These are phyloP conservation scores for Neocucurbitaria cava DNA, from an alignment of 2,329 filamentous ascomycete species.

Conservation along the genomic window DNA sequence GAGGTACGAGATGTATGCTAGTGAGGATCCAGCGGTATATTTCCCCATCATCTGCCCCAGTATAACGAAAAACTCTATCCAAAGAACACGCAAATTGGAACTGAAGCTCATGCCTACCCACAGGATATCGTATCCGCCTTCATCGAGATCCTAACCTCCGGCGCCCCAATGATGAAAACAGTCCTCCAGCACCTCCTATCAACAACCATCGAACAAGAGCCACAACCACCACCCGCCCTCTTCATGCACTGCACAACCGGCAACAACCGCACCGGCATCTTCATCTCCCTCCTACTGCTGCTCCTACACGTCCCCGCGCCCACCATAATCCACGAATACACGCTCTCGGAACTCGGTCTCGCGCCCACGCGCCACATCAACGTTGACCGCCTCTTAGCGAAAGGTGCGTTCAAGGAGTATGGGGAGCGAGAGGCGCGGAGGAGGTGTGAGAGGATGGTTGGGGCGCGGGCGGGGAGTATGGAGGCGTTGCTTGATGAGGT, in stretches of 20 bases:
- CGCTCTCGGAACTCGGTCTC: constrained; percentile 66
- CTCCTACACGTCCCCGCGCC: constrained; percentile 67
- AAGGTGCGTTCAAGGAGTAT: constrained; percentile 52
- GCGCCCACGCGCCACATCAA: constrained; percentile 32
- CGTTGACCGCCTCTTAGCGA: constrained; percentile 58
- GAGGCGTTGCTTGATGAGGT: constrained; percentile 25
- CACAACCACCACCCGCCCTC: constrained; percentile 52
- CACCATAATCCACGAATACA: constrained; percentile 67
- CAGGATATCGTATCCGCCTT: constrained; percentile 69
- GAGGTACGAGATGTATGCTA: constrained; percentile 65
- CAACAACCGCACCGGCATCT: constrained; percentile 75
- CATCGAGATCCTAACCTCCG: constrained; percentile 64
- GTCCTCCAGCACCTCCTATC: constrained; percentile 66
- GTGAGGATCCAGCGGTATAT: constrained; percentile 58
- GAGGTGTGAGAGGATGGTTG: constrained; percentile 43
- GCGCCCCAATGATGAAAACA: constrained; percentile 59
- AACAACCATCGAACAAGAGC: background rate
- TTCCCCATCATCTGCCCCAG: no score
- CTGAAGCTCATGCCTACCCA: background rate
- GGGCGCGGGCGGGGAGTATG: constrained; percentile 48
- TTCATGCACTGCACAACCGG: constrained; percentile 78
- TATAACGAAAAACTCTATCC: no score
- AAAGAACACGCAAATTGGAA: no score
- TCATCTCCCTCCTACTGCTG: constrained; percentile 68
- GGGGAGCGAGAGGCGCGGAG: constrained; percentile 32